A percentile compares a stretch with the other conserved stretches of the same genome.
Evolutionary conservation across 2,329 filamentous ascomycete genomes (phyloP).

Genomic region (Penicillium sp.): DNA sequence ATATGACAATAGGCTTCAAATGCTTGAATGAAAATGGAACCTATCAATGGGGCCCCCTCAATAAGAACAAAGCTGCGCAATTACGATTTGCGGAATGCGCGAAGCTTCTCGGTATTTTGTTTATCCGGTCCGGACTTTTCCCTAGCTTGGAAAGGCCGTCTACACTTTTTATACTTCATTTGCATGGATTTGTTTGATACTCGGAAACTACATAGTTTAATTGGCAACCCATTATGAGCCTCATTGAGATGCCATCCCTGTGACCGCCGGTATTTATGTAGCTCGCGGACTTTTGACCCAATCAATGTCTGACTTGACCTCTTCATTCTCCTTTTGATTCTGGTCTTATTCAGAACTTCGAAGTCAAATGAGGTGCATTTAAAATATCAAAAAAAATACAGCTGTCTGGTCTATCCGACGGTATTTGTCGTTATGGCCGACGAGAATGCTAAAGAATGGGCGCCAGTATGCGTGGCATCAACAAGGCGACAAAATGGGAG

Average conservation of each 20-base stretch:
- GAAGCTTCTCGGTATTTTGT: slow-evolving; percentile 13
- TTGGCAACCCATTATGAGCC: not conserved
- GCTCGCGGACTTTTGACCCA: not conserved
- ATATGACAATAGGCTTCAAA: slow-evolving; percentile 11
- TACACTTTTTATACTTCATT: not conserved
- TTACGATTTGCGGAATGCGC: slow-evolving; percentile 22
- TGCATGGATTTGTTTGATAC: not conserved
- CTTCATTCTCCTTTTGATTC: not conserved
- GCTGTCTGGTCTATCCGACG: no score
- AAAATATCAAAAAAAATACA: not conserved
- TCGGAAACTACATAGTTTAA: not conserved
- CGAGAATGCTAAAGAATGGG: not conserved
- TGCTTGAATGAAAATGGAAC: slow-evolving; percentile 10
- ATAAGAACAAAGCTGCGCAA: slow-evolving; percentile 3
- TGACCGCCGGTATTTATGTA: not conserved
- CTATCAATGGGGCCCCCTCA: slow-evolving; percentile 2
- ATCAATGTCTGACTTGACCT: not conserved
- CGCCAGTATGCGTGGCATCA: slow-evolving; percentile 33
- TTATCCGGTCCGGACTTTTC: slow-evolving; percentile 15
- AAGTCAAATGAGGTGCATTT: not conserved
- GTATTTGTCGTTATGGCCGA: slow-evolving; percentile 13
- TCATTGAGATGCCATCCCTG: not conserved
- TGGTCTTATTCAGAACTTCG: not conserved
- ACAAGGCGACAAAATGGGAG: slow-evolving; percentile 14
- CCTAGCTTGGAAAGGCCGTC: not conserved